A percentile compares a stretch with the other conserved stretches of the same genome.
phyloP scores from a whole-genome alignment of 2,329 filamentous ascomycete genomes.

The Aspergillus ochraceus region DNA sequence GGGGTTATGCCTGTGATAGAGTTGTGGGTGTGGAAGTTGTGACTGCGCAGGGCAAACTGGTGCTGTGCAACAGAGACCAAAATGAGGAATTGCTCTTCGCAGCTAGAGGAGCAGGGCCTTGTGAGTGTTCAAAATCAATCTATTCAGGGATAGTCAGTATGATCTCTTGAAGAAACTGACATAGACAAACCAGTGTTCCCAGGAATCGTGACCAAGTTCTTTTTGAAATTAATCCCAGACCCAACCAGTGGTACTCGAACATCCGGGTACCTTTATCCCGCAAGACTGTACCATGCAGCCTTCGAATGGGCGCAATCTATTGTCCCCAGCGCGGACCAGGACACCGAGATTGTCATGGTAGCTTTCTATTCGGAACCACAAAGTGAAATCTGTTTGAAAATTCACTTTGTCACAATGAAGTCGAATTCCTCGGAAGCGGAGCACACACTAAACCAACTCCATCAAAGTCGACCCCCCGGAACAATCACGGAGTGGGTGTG shows the following conservation, averaged over 20 bases:
- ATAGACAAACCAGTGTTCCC: background rate
- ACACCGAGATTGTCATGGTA: background rate
- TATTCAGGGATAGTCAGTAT: background rate
- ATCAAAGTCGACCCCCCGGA: background rate
- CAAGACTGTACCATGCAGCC: background rate
- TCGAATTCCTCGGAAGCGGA: background rate
- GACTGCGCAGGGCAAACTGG: background rate
- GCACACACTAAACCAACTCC: background rate
- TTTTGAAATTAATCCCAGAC: background rate
- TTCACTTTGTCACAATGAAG: background rate
- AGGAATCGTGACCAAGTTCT: background rate
- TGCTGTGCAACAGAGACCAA: background rate
- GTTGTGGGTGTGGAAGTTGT: background rate
- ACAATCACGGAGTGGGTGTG: background rate
- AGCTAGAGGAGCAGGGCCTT: background rate
- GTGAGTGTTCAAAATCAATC: background rate
- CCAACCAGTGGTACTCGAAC: background rate
- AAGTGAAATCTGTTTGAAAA: background rate
- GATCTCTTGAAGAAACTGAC: no score
- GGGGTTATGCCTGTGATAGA: background rate
- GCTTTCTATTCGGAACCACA: no score
- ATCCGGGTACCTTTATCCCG: background rate
- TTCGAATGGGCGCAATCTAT: background rate
- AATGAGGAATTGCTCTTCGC: background rate
- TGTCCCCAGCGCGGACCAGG: background rate